These are phyloP conservation scores for Grosmannia huntii DNA, from an alignment of 2,329 filamentous ascomycete species.

Conservation along the genomic window DNA sequence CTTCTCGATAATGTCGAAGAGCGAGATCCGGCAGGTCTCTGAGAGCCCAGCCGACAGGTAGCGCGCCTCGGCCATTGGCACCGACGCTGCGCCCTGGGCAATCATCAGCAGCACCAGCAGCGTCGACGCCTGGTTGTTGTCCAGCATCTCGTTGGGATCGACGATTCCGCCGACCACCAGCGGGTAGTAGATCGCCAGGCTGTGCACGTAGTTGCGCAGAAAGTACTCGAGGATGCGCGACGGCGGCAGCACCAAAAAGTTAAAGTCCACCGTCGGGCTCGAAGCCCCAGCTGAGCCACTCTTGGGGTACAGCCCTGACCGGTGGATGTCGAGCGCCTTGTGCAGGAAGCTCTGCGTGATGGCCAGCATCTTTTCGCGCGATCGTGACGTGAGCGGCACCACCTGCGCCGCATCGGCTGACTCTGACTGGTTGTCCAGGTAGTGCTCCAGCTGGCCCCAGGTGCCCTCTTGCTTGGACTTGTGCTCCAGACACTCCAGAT, in stretches of 20 bases:
- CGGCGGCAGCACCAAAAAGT: slow-evolving; percentile 54
- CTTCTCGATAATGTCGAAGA: slow-evolving; percentile 61
- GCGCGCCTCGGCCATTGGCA: slow-evolving; percentile 51
- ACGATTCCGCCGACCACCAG: slow-evolving; percentile 46
- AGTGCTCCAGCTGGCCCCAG: slow-evolving; percentile 31
- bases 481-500: slow-evolving; percentile 37
- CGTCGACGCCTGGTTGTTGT: slow-evolving; percentile 52
- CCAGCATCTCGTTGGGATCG: slow-evolving; percentile 55
- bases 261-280: slow-evolving; percentile 27
- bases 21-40: slow-evolving; percentile 58
- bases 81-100: slow-evolving; percentile 54
- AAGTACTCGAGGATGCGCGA: slow-evolving; percentile 56
- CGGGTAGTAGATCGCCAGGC: slow-evolving; percentile 53
- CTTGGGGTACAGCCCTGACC: slow-evolving; percentile 27
- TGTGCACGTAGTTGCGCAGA: slow-evolving; percentile 51
- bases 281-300: slow-evolving; percentile 27
- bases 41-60: slow-evolving; percentile 54
- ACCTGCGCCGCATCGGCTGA: slow-evolving; percentile 26
- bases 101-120: slow-evolving; percentile 60
- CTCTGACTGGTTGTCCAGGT: slow-evolving; percentile 22
- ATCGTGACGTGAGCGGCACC: slow-evolving; percentile 31
- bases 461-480: slow-evolving; percentile 34
- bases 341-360: slow-evolving; percentile 59
- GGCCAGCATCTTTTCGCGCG: slow-evolving; percentile 56
- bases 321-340: slow-evolving; percentile 57